Base-by-base conservation (phyloP, 257 asterid species). In the Nicotiana tabacum region DNA sequence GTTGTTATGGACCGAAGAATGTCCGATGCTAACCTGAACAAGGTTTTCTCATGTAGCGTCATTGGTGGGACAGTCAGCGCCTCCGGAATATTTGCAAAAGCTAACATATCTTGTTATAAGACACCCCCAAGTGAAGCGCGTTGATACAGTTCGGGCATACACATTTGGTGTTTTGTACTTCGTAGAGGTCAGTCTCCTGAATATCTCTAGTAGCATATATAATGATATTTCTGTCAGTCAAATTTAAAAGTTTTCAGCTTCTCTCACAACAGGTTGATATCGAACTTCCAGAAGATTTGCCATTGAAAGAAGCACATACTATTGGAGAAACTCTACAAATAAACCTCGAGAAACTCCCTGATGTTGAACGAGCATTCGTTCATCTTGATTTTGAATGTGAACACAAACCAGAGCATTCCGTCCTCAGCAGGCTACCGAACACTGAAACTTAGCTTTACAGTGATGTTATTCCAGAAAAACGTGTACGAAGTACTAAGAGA, bases 71-170 rank as follows among this genome's bases (percentile, higher is more conserved):
- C 97, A 92, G 85, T 88, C 99, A 7, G 97, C 99, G 21, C 93
- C 95, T 11, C 94, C 97, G 9, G 96, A 95, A 82, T 85, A 91
- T 58, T 81, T 95, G 87, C 95, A 88, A 86, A 95, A 94, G 82
- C 64, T 94, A 87, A 95, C 98, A 0, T 95, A 95, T 87, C 95
- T 95, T 16, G 97, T 89, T 37, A 82, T 94, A 62, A 86, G 97
- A 83, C 98, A 95, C 85, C 99, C 99, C 55, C 84, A 86, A 82
- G 88, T 94, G 79, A 91, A 92, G 88, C 97, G 97, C 6, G 69
- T 95, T 17, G 99, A 95, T 83, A 95, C 99, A 3, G 94, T 95
- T 65, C 97, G 98, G 13, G 99, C 99, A 51, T 95, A 95, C 91
- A 95, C 99, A 11, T 95, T 95, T 85, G 99, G 99, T 6, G 94